Evolutionary conservation across 1,284 basidiomycete genomes (phyloP).

Genomic region (Microbotryum saponariae): DNA sequence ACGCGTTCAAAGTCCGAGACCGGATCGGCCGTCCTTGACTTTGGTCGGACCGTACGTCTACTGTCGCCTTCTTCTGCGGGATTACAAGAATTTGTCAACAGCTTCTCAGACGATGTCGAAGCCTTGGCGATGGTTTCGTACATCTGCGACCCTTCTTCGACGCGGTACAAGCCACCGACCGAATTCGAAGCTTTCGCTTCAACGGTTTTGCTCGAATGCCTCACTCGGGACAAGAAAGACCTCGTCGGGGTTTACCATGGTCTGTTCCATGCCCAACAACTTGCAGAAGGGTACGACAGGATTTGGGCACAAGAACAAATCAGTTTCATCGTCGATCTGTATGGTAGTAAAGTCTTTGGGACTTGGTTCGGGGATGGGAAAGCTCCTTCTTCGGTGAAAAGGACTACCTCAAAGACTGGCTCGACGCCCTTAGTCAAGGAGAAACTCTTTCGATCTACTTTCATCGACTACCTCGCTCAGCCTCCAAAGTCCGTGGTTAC

Average conservation of each 20-base stretch:
- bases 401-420: neutral
- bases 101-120: constrained; percentile 65
- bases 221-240: constrained; percentile 77
- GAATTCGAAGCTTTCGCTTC: constrained; percentile 62
- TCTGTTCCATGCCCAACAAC: constrained; percentile 50
- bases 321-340: constrained; percentile 20
- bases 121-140: constrained; percentile 33
- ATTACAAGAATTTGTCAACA: constrained; percentile 70
- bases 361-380: constrained; percentile 7
- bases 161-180: constrained; percentile 47
- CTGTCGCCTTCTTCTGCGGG: constrained; percentile 54
- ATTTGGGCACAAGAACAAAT: constrained; percentile 11
- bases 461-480: constrained; percentile 14
- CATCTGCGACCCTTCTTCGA: constrained; percentile 16
- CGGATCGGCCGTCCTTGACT: constrained; percentile 69
- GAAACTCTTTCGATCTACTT: constrained; percentile 15
- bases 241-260: constrained; percentile 65
- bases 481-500: neutral
- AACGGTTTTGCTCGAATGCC: constrained; percentile 72
- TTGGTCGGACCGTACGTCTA: constrained; percentile 59
- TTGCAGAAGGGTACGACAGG: neutral
- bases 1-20: constrained; percentile 66
- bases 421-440: constrained; percentile 8
- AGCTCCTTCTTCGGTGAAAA: neutral
- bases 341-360: constrained; percentile 9